Base-by-base conservation (phyloP, 1,284 basidiomycete species). In the Ceraceosorus bombacis region DNA sequence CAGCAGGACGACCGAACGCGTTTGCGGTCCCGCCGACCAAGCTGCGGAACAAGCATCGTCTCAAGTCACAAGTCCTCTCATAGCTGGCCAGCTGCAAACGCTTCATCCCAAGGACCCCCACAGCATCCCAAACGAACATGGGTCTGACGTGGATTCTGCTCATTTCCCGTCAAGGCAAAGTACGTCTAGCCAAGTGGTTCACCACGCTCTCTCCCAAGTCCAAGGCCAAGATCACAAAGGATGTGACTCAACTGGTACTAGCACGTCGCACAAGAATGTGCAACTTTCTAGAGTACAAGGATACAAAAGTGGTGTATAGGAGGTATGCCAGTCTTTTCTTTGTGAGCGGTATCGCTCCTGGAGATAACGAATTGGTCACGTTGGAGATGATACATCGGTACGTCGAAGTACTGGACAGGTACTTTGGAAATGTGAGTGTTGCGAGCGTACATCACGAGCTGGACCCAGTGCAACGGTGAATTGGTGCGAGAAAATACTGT, bases 251-350 rank as follows among this genome's bases (percentile, higher is more conserved):
- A 80, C 85, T 98, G 52, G 95, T 99, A 13, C 84, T 99, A 36
- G 92, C 92, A 51, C 85, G 95, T 51, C 84, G 95, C 27, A 62
- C 64, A 57, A 51, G 65, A 27, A 51, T 27, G 15, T 7, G 9
- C n/a, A 27, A 51, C 49, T 51, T 37, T 12, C 38, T 56, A 37
- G 17, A 49, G 27, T 55, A 43, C 13, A 55, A 56, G 63, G 73
- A 77, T 46, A 66, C 65, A 53, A 77, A 76, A 81, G 90, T 99
- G 62, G 91, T 98, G 9, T 99, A 99, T 80, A 83, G 95, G 58
- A 85, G 95, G 77, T 99, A 99, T 76, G 95, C 95, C 2, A 95
- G 91, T 13, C 81, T 99, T 49, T 99, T 99, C 84, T 99, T 99
- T 81, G 90, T 99, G 50, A 88, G 86, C 68, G 93, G 94, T 49